A percentile compares a stretch with the other conserved stretches of the same genome.
Conservation (phyloP, 768 basidiomycete species). For the Cystofilobasidium ferigula region DNA sequence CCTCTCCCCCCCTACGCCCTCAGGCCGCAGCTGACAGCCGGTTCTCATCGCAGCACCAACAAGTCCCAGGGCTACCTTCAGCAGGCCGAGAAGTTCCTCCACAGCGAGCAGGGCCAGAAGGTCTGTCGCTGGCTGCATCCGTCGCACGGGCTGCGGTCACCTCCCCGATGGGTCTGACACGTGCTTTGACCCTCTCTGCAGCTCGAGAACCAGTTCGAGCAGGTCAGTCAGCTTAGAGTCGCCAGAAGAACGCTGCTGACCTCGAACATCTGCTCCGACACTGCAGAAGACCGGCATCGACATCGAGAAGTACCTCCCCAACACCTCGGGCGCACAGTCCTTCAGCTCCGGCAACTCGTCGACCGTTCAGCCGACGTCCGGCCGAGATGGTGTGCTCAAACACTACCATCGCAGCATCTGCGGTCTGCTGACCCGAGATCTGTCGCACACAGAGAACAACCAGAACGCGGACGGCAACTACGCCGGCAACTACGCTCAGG, state of each 20-base stretch:
- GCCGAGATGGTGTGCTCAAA: neutral
- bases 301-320: slow-evolving; percentile 4
- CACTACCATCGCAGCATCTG: neutral
- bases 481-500: neutral
- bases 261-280: neutral
- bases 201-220: neutral
- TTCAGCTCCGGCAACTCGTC: neutral
- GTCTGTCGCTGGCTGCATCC: neutral
- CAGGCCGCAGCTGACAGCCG: neutral
- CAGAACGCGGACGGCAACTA: slow-evolving; percentile 4
- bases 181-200: neutral
- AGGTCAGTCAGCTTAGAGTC: neutral
- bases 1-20: neutral
- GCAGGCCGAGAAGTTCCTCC: slow-evolving; percentile 10
- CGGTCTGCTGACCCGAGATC: neutral
- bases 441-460: neutral
- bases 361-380: neutral
- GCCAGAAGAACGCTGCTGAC: neutral
- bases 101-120: slow-evolving; percentile 17
- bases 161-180: neutral
- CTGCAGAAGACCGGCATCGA: slow-evolving; percentile 16
- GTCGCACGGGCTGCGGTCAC: neutral
- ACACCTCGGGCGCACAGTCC: neutral
- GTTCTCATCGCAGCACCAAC: slow-evolving; percentile 2
- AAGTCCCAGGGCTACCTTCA: slow-evolving; percentile 6